Conservation (phyloP, 139 green algal species). For the Gonium pectorale region DNA sequence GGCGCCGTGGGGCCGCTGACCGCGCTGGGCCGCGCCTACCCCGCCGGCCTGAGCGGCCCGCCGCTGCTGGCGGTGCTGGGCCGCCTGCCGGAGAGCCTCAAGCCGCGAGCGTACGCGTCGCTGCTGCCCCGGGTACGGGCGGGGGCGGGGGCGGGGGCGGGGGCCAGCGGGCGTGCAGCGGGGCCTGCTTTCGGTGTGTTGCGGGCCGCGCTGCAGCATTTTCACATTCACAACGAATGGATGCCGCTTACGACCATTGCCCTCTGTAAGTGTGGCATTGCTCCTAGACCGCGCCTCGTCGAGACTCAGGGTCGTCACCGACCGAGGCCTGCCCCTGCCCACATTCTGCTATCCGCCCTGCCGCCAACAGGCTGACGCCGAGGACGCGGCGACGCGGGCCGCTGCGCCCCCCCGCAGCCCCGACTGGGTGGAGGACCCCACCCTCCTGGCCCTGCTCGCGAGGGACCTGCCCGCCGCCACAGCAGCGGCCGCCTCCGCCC, state of each 20-base stretch:
- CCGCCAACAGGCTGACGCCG: not conserved
- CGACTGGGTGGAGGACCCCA: constrained; percentile 15
- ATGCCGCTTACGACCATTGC: no score
- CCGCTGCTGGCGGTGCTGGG: constrained; percentile 38
- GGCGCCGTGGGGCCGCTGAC: constrained; percentile 32
- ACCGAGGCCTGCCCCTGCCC: no score
- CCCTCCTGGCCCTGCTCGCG: not conserved
- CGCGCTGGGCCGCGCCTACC: constrained; percentile 38
- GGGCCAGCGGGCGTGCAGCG: no score
- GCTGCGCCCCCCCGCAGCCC: not conserved
- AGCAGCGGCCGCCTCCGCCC: not conserved
- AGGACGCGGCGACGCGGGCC: not conserved
- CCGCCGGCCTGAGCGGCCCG: not conserved
- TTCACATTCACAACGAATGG: no score
- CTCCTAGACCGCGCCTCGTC: no score
- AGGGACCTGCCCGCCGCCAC: no score
- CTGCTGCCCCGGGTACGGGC: constrained; percentile 35
- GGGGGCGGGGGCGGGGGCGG: not conserved
- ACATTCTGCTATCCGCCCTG: no score
- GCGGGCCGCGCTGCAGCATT: no score
- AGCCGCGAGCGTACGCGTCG: constrained; percentile 37
- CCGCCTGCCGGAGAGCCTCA: constrained; percentile 48
- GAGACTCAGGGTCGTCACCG: no score
- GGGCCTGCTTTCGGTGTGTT: no score
- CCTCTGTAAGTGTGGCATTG: no score